A percentile compares a stretch with the other conserved stretches of the same genome.
phyloP scores from a whole-genome alignment of 2,329 filamentous ascomycete genomes.

The Trichophyton simii region DNA sequence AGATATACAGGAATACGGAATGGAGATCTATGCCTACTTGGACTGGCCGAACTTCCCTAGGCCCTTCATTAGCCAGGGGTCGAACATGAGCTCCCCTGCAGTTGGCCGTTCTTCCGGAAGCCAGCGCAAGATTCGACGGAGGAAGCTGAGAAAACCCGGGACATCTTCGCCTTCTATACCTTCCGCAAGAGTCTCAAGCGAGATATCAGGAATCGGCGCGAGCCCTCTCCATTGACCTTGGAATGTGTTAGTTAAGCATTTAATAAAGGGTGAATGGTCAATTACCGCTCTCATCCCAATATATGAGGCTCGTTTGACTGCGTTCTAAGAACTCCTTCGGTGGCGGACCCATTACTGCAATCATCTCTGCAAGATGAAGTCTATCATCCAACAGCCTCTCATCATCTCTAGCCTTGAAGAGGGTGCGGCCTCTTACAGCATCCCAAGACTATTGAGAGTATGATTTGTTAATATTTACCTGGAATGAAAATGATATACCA shows the following conservation, averaged over 20 bases:
- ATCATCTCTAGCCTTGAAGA: slow-evolving; percentile 5
- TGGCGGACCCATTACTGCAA: slow-evolving; percentile 13
- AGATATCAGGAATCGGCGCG: slow-evolving; percentile 10
- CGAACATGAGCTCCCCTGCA: slow-evolving; percentile 12
- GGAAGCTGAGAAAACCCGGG: slow-evolving; percentile 12
- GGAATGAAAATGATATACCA: neutral
- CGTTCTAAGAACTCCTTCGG: slow-evolving; percentile 13
- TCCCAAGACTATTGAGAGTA: slow-evolving; percentile 7
- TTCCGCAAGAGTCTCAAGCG: slow-evolving; percentile 1
- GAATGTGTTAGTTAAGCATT: slow-evolving; percentile 2
- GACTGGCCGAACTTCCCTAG: neutral
- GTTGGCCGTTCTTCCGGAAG: slow-evolving; percentile 15
- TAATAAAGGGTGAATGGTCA: neutral
- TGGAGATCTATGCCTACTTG: neutral
- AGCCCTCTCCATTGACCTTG: slow-evolving; percentile 7
- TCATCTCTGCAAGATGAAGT: slow-evolving; percentile 18
- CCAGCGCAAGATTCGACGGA: slow-evolving; percentile 15
- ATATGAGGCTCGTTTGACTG: slow-evolving; percentile 14
- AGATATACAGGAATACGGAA: neutral
- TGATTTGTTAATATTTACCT: neutral
- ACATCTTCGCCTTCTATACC: slow-evolving; percentile 19
- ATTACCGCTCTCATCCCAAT: slow-evolving; percentile 18
- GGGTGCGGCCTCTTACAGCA: neutral
- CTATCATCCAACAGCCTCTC: slow-evolving; percentile 9
- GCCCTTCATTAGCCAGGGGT: slow-evolving; percentile 11